Evolutionary conservation across 2,329 filamentous ascomycete genomes (phyloP), one percentile per base, ranked within the genome.

Genomic region (Diaporthe longicolla): DNA sequence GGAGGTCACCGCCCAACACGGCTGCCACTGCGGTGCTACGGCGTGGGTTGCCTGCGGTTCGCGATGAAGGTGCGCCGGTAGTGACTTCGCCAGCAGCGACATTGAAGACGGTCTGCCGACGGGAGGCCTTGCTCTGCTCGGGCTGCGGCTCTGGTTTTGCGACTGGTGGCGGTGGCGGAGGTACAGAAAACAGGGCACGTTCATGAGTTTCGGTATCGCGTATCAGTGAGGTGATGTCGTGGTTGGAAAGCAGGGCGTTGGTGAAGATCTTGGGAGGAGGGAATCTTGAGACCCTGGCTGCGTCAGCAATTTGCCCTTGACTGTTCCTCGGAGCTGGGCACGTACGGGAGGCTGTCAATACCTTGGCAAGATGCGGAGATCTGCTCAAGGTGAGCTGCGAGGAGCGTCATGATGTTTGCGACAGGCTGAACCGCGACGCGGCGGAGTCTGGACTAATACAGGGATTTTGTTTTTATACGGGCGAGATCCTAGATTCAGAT

Each of bases 141-240:
- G 87, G 77, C 82, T 87, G 89, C 76, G 82, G 86, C 72, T 79
- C 87, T 32, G 71, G 70, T 82, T 81, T 86, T 76, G 80, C 83
- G 68, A 79, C 85, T 54, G 80, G 88, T 4, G 88, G 87, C 7
- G 85, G 88, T 0, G 93, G 90, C 0, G 94, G 91, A 0, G 96
- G 95, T 0, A 98, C 92, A 50, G 96, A 97, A 86, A 98, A 99
- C 24, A 99, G 91, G 9, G 96, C 96, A 79, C 95, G 93, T 83
- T 99, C 97, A 84, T 98, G 96, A 29, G 93, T 86, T 83, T 99
- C 97, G 4, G 96, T 98, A 82, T 99, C 97, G 75, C 97, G 94
- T 80, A 99, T 98, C 63, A 99, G 87, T 17, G 94, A 91, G 5
- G 97, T 98, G 78, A 99, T 98, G 83, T 99, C 97, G 83, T 95